Percentiles rank a stretch among this genome's conserved stretches.
Evolutionary conservation across 306 rosid species (phyloP).

Genomic region (Carpinus viminea): DNA sequence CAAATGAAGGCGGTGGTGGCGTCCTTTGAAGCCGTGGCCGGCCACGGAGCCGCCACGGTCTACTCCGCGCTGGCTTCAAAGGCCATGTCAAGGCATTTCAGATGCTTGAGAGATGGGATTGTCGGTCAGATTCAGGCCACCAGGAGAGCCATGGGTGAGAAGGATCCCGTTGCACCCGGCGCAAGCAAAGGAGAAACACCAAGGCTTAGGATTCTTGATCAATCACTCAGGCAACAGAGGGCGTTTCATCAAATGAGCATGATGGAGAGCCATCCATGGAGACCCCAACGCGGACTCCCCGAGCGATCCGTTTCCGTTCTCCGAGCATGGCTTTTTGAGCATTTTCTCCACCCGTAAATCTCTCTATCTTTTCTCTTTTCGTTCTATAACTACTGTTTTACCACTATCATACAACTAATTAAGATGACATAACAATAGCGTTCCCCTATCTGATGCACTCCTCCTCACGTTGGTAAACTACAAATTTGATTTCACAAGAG

Average conservation of each 20-base stretch:
- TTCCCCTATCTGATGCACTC: too few relatives aligned
- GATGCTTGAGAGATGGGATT: slow-evolving; percentile 78
- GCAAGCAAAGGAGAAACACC: slow-evolving; percentile 86
- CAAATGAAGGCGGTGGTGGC: slow-evolving; percentile 91
- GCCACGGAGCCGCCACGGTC: slow-evolving; percentile 68
- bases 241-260: slow-evolving; percentile 87
- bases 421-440: too few relatives aligned
- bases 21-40: slow-evolving; percentile 77
- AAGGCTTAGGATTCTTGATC: slow-evolving; percentile 75
- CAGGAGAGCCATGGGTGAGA: slow-evolving; percentile 80
- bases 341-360: slow-evolving; percentile 92
- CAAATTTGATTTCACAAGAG: slow-evolving; percentile 42
- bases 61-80: slow-evolving; percentile 86
- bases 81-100: slow-evolving; percentile 90
- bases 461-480: slow-evolving; percentile 20
- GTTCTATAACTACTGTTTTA: too few relatives aligned
- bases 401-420: too few relatives aligned
- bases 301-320: slow-evolving; percentile 88
- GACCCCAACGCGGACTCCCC: slow-evolving; percentile 98
- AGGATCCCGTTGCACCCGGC: slow-evolving; percentile 73
- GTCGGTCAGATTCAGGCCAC: slow-evolving; percentile 58
- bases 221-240: slow-evolving; percentile 71
- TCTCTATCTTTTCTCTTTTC: not conserved
- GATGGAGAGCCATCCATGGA: slow-evolving; percentile 97
- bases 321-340: slow-evolving; percentile 96